Base-by-base conservation (phyloP, 306 rosid species). In the Castanospermum australe region DNA sequence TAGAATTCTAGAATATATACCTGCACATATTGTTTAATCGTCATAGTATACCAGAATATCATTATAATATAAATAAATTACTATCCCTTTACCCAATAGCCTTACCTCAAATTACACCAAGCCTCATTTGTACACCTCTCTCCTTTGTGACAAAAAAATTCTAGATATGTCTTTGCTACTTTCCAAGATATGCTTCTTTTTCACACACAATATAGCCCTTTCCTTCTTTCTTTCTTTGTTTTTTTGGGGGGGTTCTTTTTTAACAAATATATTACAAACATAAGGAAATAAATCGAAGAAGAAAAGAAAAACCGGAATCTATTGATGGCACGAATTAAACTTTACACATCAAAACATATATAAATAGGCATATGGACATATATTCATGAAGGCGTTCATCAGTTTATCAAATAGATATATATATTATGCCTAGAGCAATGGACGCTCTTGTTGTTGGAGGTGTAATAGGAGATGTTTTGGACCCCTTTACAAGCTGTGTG, bases 381-480 rank as follows among this genome's bases (percentile, higher is more conserved):
- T n/a, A n/a, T n/a, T n/a, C n/a, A 57, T 57, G 9, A 13, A 30
- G 1, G 22, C 13, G 6, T 7, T 14, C 8, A 32, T n/a, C 7
- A 32, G n/a, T 2, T 10, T 55, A 22, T 55, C n/a, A 8, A 56
- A 57, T 5, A 47, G 4, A n/a, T 50, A 50, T 50, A 50, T 15
- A 14, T 59, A 24, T 30, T 55, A 59, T 60, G 78, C 35, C 65
- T 6, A 71, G 79, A 33, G 32, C 24, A 72, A 30, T 5, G n/a
- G 74, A 73, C 6, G 22, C 79, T 17, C 84, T 80, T 18, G 68
- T 72, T 18, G 36, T 80, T 21, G 79, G 79, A 73, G 15, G 75
- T 12, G 73, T 80, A 8, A 17, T 80, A 12, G 79, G 84, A 17
- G 84, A 80, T 64, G 74, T 80, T 14, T 65, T 80, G 39, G 69